These are phyloP conservation scores for Sphaerulina populicola DNA, from an alignment of 2,329 filamentous ascomycete genomes.

Conservation along the genomic window DNA sequence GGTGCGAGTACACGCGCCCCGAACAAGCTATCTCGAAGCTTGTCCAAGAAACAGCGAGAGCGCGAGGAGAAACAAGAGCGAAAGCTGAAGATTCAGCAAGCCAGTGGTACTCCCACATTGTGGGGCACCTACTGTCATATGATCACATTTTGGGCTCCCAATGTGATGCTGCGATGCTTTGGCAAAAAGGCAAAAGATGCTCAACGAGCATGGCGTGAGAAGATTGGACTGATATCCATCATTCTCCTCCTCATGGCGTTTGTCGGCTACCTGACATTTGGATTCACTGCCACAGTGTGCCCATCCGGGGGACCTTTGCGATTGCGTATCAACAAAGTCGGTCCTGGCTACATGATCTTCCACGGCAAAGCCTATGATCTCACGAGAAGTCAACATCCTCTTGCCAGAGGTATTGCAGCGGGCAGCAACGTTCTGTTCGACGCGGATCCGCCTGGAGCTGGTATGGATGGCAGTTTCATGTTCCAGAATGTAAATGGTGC, in stretches of 20 bases:
- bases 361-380: slow-evolving; percentile 87
- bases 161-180: slow-evolving; percentile 74
- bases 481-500: slow-evolving; percentile 98
- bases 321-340: slow-evolving; percentile 74
- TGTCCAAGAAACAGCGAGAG: slow-evolving; percentile 54
- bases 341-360: slow-evolving; percentile 83
- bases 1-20: slow-evolving; percentile 28
- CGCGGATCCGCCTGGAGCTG: slow-evolving; percentile 68
- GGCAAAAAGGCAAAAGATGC: slow-evolving; percentile 79
- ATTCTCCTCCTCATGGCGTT: slow-evolving; percentile 79
- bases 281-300: slow-evolving; percentile 86
- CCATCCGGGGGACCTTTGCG: slow-evolving; percentile 57
- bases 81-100: slow-evolving; percentile 50
- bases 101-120: slow-evolving; percentile 68
- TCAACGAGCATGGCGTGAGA: slow-evolving; percentile 90
- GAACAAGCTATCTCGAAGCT: slow-evolving; percentile 49
- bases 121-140: slow-evolving; percentile 96
- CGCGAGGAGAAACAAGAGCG: slow-evolving; percentile 47
- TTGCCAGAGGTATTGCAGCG: slow-evolving; percentile 65
- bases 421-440: slow-evolving; percentile 79
- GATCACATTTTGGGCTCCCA: slow-evolving; percentile 89
- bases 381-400: slow-evolving; percentile 65
- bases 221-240: slow-evolving; percentile 92
- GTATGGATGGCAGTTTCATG: slow-evolving; percentile 90
- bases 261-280: slow-evolving; percentile 93